These are phyloP conservation scores for Xenoacremonium recifei DNA, from an alignment of 2,329 filamentous ascomycete species.

Conservation along the genomic window DNA sequence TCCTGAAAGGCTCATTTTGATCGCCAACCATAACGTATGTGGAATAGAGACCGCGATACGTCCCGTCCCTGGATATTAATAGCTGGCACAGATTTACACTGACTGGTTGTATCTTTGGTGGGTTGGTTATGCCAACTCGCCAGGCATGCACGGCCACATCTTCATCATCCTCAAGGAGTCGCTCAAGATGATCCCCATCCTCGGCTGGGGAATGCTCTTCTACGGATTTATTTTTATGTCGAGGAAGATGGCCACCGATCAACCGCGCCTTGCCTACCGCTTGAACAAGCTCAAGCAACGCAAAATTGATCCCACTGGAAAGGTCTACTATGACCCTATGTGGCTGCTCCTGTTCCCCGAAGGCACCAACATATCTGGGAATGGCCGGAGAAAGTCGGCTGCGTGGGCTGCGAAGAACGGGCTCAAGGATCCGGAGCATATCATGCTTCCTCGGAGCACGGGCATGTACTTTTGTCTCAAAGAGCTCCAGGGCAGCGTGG, in stretches of 20 bases:
- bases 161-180: slow-evolving; percentile 92
- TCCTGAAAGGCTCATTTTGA: slow-evolving; percentile 76
- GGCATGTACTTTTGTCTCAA: slow-evolving; percentile 77
- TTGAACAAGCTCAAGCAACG: slow-evolving; percentile 65
- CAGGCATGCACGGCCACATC: slow-evolving; percentile 78
- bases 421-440: slow-evolving; percentile 69
- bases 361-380: slow-evolving; percentile 75
- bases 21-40: slow-evolving; percentile 78
- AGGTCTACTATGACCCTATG: slow-evolving; percentile 70
- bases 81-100: slow-evolving; percentile 65
- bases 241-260: slow-evolving; percentile 82
- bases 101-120: slow-evolving; percentile 95
- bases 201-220: slow-evolving; percentile 80
- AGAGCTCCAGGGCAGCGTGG: slow-evolving; percentile 70
- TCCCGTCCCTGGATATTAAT: neutral
- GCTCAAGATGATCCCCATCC: slow-evolving; percentile 74
- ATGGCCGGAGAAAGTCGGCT: slow-evolving; percentile 68
- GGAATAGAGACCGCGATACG: neutral
- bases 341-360: slow-evolving; percentile 89
- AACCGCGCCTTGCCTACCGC: slow-evolving; percentile 71
- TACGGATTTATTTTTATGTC: slow-evolving; percentile 90
- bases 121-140: slow-evolving; percentile 77
- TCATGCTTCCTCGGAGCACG: slow-evolving; percentile 76
- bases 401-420: slow-evolving; percentile 76
- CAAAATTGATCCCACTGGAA: slow-evolving; percentile 53